Evolutionary conservation across 352 stramenopile species (phyloP).

Genomic region (Pythium utonaiense): DNA sequence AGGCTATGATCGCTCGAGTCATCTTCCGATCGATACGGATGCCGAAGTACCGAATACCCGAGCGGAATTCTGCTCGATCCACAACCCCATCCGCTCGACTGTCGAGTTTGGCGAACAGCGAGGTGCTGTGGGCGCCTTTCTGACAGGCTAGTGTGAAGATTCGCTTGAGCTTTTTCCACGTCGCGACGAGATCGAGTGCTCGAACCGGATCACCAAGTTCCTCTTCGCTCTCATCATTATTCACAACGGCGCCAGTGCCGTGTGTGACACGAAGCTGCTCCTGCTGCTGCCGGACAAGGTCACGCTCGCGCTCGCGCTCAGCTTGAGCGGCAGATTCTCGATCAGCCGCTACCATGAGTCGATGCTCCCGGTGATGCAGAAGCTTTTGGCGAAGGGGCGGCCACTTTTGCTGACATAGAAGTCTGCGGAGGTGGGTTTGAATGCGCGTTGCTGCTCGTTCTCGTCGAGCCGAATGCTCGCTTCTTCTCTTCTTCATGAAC

Average conservation of each 20-base stretch:
- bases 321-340: constrained; percentile 15
- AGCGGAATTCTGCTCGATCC: constrained; percentile 62
- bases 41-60: constrained; percentile 40
- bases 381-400: constrained; percentile 19
- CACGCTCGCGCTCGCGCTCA: background rate
- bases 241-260: background rate
- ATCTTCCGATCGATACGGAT: constrained; percentile 58
- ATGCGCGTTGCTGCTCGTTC: constrained; percentile 23
- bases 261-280: background rate
- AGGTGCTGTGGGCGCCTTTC: constrained; percentile 5
- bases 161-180: constrained; percentile 46
- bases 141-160: constrained; percentile 39
- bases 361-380: constrained; percentile 16
- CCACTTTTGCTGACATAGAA: constrained; percentile 23
- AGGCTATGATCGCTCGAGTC: constrained; percentile 61
- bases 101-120: constrained; percentile 50
- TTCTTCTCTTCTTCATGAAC: constrained; percentile 6
- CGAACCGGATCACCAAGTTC: constrained; percentile 21
- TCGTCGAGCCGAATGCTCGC: background rate
- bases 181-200: constrained; percentile 29
- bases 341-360: constrained; percentile 37
- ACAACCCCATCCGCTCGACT: constrained; percentile 44
- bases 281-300: background rate
- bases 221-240: constrained; percentile 6
- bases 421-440: constrained; percentile 33